Evolutionary conservation across 2,329 filamentous ascomycete genomes (phyloP), one percentile per base, ranked within the genome.

Genomic region (Fusarium drepaniforme): DNA sequence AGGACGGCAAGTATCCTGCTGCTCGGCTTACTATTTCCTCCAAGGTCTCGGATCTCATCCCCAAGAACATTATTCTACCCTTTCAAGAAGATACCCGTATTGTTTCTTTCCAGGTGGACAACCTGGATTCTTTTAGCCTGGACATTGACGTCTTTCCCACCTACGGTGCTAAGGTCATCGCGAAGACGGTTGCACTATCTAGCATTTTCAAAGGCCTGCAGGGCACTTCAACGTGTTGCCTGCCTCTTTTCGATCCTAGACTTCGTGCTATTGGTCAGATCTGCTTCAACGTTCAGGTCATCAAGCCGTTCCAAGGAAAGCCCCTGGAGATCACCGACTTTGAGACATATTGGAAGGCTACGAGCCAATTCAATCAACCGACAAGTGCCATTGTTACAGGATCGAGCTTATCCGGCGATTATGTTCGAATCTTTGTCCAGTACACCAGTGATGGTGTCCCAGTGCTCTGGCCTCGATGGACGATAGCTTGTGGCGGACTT

Each of bases 331-430:
- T 99, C 71, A 97, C 97, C 1, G 96, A 98, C 80, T 99, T 98
- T 78, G 97, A 97, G 73, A 98, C 97, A 0, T 99, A 99, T 83
- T 99, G 97, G 97, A 99, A 98, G 84, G 96, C 96, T 0, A 99
- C 97, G 1, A 98, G 95, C 79, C 95, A 98, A 77, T 90, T 97
- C 58, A 95, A 98, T 81, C 92, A 94, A 61, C 84, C 84, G 1
- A 94, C 95, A 57, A 97, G 90, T 80, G 94, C 95, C 28, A 91
- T 98, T 28, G 94, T 99, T 21, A 98, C 96, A 0, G 97, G 96
- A 1, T 98, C 96, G 12, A 98, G 96, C 84, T 84, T 99, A 66
- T 97, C 95, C 4, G 97, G 97, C n/a, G 94, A 98, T 79, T 98
- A 98, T 82, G 92, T 98, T 28, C 91, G 96, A 66, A 85, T 99